Conservation (phyloP, 495 filamentous ascomycete species). For the Aspergillus heteromorphus region DNA sequence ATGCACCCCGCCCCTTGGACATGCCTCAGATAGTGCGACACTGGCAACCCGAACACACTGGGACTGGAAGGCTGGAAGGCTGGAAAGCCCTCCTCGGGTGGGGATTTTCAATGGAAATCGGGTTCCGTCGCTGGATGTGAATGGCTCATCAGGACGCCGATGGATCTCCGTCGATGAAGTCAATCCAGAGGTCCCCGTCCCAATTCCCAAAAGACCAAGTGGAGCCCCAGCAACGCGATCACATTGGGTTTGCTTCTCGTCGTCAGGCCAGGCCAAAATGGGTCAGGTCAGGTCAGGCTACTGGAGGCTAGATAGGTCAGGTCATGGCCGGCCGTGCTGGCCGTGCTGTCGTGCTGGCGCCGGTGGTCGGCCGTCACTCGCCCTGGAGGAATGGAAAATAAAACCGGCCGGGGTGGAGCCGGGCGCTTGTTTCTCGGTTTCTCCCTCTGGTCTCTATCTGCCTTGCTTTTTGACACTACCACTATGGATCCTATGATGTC, state of each 20-base stretch:
- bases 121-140: constrained; percentile 6
- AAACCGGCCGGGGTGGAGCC: neutral
- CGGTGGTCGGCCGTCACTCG: neutral
- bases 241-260: neutral
- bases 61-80: constrained; percentile 6
- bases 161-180: constrained; percentile 14
- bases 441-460: neutral
- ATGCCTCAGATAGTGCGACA: neutral
- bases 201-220: neutral
- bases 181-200: no score
- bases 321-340: no score
- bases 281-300: no score
- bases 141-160: neutral
- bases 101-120: constrained; percentile 6
- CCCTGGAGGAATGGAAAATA: neutral
- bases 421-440: neutral
- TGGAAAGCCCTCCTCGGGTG: constrained; percentile 7
- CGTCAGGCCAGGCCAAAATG: neutral
- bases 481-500: neutral
- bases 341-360: neutral
- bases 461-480: neutral
- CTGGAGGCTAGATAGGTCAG: no score
- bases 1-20: neutral
- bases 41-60: neutral
- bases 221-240: neutral